These are phyloP conservation scores for Aspergillus diversus DNA, from an alignment of 495 filamentous ascomycete species.

Conservation along the genomic window DNA sequence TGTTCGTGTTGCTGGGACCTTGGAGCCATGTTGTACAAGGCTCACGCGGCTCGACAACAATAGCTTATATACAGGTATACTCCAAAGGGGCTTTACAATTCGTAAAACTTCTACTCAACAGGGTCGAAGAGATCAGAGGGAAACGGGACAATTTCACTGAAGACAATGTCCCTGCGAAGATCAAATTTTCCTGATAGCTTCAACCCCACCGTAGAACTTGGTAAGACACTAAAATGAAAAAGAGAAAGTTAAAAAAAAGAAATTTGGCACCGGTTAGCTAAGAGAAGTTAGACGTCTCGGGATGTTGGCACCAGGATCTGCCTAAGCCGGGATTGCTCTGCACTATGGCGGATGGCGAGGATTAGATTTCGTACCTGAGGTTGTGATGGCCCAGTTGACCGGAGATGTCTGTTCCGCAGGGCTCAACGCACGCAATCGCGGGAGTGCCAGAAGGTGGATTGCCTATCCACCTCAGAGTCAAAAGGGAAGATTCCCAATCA, in stretches of 20 bases:
- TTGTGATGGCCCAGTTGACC: slow-evolving; percentile 18
- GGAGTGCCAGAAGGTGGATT: slow-evolving; percentile 9
- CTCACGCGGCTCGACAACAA: too few species aligned
- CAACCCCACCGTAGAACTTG: slow-evolving; percentile 21
- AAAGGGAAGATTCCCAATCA: slow-evolving; percentile 20
- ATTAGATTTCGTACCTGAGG: slow-evolving; percentile 6
- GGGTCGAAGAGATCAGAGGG: neutral
- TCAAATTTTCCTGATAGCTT: slow-evolving; percentile 25
- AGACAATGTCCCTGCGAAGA: neutral
- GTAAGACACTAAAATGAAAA: slow-evolving; percentile 5
- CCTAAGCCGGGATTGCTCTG: neutral
- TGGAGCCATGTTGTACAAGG: neutral
- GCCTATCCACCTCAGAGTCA: slow-evolving; percentile 16
- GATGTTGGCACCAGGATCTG: neutral
- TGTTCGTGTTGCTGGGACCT: slow-evolving; percentile 28
- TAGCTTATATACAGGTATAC: too few species aligned
- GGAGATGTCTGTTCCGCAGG: slow-evolving; percentile 28
- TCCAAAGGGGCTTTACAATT: too few species aligned
- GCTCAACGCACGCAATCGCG: slow-evolving; percentile 16
- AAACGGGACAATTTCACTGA: slow-evolving; percentile 2
- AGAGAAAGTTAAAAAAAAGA: slow-evolving; percentile 13
- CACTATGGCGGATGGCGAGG: neutral
- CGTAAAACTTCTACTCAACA: too few species aligned
- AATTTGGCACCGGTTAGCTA: slow-evolving; percentile 9
- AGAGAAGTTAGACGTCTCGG: neutral